Percentiles rank a stretch among this genome's conserved stretches.
These are phyloP conservation scores for Bothriochloa decipiens DNA, from an alignment of 176 grass and related monocot genomes.

Conservation along the genomic window DNA sequence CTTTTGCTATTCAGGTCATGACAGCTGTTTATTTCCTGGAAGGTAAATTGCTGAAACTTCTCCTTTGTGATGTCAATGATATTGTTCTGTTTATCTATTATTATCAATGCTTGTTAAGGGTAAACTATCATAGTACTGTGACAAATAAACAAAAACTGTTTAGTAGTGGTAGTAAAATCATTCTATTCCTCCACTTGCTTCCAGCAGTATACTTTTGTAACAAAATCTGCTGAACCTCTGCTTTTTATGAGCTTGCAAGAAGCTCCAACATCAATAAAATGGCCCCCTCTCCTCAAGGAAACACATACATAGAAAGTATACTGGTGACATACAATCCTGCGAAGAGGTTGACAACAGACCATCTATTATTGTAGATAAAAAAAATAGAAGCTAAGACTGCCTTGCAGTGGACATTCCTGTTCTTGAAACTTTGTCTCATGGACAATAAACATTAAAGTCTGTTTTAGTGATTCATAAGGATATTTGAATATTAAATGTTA, in stretches of 20 bases:
- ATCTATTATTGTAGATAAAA: background rate
- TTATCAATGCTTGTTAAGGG: background rate
- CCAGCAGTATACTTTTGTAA: background rate
- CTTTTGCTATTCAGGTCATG: conserved; percentile 75
- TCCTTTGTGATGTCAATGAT: conserved; percentile 7
- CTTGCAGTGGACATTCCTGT: background rate
- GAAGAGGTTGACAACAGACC: conserved; percentile 3
- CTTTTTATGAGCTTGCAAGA: background rate
- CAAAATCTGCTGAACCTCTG: background rate
- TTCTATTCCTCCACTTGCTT: background rate
- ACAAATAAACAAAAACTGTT: background rate
- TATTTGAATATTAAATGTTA: background rate
- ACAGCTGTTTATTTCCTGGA: conserved; percentile 81
- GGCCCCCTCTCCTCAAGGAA: background rate
- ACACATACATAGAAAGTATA: background rate
- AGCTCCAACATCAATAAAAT: background rate
- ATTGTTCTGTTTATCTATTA: background rate
- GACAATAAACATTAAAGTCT: background rate
- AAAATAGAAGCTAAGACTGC: background rate
- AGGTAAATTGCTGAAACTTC: conserved; percentile 55
- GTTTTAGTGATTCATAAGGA: background rate
- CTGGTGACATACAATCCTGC: background rate
- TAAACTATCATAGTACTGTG: background rate
- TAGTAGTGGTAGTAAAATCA: background rate
- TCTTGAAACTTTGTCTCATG: background rate